Evolutionary conservation across 768 basidiomycete species (phyloP).

Genomic region (Stropharia rugosoannulata): DNA sequence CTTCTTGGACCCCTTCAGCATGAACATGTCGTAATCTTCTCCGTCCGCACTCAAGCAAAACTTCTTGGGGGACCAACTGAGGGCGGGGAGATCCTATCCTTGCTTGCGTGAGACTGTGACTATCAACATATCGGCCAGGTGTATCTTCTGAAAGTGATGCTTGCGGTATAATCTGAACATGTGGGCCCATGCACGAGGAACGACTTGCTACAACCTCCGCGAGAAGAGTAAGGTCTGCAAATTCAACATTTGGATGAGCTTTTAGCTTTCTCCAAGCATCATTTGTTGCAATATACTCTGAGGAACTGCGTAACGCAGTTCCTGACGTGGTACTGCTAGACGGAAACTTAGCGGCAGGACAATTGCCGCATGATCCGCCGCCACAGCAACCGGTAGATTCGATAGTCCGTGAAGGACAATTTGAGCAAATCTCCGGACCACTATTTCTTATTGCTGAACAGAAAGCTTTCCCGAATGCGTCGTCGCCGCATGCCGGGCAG

Average conservation of each 20-base stretch:
- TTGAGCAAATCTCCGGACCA: conserved; percentile 53
- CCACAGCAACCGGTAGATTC: conserved; percentile 17
- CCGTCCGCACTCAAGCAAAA: conserved; percentile 62
- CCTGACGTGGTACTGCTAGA: conserved; percentile 10
- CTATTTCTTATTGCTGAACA: conserved; percentile 73
- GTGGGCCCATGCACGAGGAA: conserved; percentile 74
- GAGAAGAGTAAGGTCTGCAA: conserved; percentile 78
- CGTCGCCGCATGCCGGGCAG: conserved; percentile 83
- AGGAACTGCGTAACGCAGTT: conserved; percentile 11
- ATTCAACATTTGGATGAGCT: conserved; percentile 85
- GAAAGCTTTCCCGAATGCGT: conserved; percentile 86
- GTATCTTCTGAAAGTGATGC: neutral
- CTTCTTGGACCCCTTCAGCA: conserved; percentile 71
- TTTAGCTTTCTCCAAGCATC: conserved; percentile 85
- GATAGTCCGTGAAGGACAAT: conserved; percentile 45
- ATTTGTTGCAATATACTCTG: conserved; percentile 72
- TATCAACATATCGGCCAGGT: neutral
- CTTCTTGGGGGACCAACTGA: conserved; percentile 58
- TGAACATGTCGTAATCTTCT: conserved; percentile 65
- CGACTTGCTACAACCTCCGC: conserved; percentile 88
- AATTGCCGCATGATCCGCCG: conserved; percentile 23
- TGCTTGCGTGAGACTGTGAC: neutral
- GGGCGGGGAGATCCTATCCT: conserved; percentile 37
- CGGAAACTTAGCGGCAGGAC: conserved; percentile 12
- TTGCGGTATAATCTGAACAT: conserved; percentile 52